Percentiles rank a stretch among this genome's conserved stretches.
Conservation (phyloP, 2,329 filamentous ascomycete genomes). For the Talaromyces sp. region DNA sequence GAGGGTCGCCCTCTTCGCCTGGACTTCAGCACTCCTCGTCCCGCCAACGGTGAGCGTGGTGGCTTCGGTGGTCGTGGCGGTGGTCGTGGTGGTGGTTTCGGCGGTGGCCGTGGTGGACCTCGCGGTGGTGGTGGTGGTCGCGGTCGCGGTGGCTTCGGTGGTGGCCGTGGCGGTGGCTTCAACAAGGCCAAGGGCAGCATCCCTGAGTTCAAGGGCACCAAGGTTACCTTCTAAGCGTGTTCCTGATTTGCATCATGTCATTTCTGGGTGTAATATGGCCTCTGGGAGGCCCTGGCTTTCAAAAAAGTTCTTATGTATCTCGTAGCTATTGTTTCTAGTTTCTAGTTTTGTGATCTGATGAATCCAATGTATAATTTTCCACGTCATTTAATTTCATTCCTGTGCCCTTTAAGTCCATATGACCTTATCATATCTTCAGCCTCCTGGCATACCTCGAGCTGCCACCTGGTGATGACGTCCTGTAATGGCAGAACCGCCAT, state of each 20-base stretch:
- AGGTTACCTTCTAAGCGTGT: constrained; percentile 66
- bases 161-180: constrained; percentile 50
- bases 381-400: constrained; percentile 4
- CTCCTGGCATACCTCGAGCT: not conserved
- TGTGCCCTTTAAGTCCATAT: too few relatives aligned
- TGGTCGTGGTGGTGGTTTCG: constrained; percentile 46
- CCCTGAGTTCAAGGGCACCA: constrained; percentile 74
- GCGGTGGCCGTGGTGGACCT: constrained; percentile 47
- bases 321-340: constrained; percentile 4
- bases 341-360: constrained; percentile 7
- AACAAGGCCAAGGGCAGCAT: constrained; percentile 58
- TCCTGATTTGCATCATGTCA: constrained; percentile 19
- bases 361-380: constrained; percentile 21
- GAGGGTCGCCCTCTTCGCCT: constrained; percentile 75
- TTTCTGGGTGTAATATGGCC: constrained; percentile 25
- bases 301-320: constrained; percentile 26
- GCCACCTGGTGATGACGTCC: not conserved
- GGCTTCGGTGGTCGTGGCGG: constrained; percentile 59
- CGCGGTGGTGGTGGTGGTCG: constrained; percentile 39
- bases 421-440: not conserved
- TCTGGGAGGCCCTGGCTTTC: constrained; percentile 14
- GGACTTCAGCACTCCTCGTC: constrained; percentile 74
- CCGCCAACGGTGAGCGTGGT: constrained; percentile 49
- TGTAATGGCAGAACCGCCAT: not conserved
- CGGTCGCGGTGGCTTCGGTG: constrained; percentile 48